These are phyloP conservation scores for Hydnomerulius pinastri DNA, from an alignment of 768 basidiomycete genomes.

Conservation along the genomic window DNA sequence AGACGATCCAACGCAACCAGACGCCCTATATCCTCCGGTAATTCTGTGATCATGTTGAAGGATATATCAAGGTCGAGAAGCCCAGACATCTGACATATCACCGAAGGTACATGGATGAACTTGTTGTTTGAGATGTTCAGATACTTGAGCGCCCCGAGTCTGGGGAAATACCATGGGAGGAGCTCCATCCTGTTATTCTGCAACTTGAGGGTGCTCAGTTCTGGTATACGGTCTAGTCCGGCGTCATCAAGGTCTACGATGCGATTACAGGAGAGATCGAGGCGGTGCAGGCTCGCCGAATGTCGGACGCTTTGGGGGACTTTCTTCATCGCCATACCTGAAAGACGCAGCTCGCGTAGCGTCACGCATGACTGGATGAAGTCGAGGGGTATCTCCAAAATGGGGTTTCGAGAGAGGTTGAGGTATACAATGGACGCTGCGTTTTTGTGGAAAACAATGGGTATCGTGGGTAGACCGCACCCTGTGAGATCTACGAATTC, in stretches of 20 bases:
- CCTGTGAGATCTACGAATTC: slow-evolving; percentile 82
- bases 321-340: slow-evolving; percentile 92
- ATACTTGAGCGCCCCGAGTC: slow-evolving; percentile 65
- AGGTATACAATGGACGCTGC: slow-evolving; percentile 84
- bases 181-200: slow-evolving; percentile 92
- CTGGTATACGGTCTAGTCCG: slow-evolving; percentile 72
- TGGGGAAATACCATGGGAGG: slow-evolving; percentile 83
- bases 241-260: slow-evolving; percentile 89
- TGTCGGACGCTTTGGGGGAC: slow-evolving; percentile 84
- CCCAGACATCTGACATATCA: slow-evolving; percentile 70
- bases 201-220: slow-evolving; percentile 66
- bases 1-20: slow-evolving; percentile 70
- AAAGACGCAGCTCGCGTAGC: slow-evolving; percentile 83
- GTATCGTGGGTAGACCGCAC: slow-evolving; percentile 82
- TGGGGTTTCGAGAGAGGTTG: slow-evolving; percentile 90
- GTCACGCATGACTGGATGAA: slow-evolving; percentile 88
- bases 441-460: slow-evolving; percentile 80
- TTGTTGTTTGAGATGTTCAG: slow-evolving; percentile 98
- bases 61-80: slow-evolving; percentile 90
- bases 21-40: slow-evolving; percentile 79
- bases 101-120: slow-evolving; percentile 72
- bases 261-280: slow-evolving; percentile 91
- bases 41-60: slow-evolving; percentile 83
- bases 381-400: slow-evolving; percentile 94
- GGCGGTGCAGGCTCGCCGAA: slow-evolving; percentile 67